Evolutionary conservation across 345 rosid genomes (phyloP).

Genomic region (Firmiana major): DNA sequence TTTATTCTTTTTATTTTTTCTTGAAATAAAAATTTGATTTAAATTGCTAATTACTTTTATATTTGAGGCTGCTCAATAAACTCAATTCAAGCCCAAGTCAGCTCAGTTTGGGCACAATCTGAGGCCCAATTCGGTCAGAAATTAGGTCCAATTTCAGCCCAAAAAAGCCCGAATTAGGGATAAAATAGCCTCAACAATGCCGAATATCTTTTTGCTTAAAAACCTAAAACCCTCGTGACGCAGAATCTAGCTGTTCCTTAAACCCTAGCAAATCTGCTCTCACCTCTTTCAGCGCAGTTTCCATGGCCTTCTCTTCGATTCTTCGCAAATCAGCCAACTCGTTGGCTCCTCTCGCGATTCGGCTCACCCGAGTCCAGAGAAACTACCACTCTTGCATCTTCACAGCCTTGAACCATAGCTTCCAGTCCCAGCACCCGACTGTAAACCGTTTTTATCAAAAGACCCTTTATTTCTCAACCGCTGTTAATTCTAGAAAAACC

Average conservation of each 20-base stretch:
- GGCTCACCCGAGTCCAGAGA: slow-evolving; percentile 33
- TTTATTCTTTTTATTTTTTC: no score
- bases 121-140: not conserved
- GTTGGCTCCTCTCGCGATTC: slow-evolving; percentile 36
- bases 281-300: not conserved
- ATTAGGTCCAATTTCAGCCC: not conserved
- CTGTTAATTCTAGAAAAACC: slow-evolving; percentile 27
- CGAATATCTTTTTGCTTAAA: not conserved
- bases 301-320: slow-evolving; percentile 43
- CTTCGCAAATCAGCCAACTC: slow-evolving; percentile 46
- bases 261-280: slow-evolving; percentile 10
- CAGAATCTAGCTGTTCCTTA: not conserved
- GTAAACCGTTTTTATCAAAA: slow-evolving; percentile 11
- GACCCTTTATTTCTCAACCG: slow-evolving; percentile 33
- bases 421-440: slow-evolving; percentile 19
- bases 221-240: not conserved
- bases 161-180: not conserved
- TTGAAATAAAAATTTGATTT: no score
- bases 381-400: slow-evolving; percentile 26
- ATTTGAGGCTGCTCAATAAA: no score
- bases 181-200: not conserved
- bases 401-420: slow-evolving; percentile 24
- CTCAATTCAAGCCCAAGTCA: no score
- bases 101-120: no score
- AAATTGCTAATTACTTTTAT: no score